Evolutionary conservation across 495 filamentous ascomycete genomes (phyloP).

Genomic region (Podospora pseudopauciseta): DNA sequence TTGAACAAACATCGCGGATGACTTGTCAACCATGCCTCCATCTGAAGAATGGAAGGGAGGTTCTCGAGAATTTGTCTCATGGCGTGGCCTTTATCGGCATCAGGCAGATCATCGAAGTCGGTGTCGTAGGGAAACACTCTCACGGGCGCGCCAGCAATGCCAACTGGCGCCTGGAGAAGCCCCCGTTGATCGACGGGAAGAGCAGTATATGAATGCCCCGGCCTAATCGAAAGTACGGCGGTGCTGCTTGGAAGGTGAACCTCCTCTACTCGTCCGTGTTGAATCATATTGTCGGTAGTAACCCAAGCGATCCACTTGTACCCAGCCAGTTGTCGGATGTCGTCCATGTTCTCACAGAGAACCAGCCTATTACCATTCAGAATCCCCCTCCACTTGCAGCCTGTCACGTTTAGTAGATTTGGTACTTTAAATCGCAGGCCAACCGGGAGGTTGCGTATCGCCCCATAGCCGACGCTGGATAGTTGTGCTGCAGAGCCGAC

Average conservation of each 20-base stretch:
- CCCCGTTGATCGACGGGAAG: background rate
- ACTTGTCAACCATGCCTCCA: constrained; percentile 56
- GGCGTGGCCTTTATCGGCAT: constrained; percentile 46
- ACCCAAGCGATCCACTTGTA: background rate
- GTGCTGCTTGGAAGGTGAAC: background rate
- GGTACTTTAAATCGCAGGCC: constrained; percentile 26
- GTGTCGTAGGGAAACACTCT: constrained; percentile 22
- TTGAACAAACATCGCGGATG: constrained; percentile 45
- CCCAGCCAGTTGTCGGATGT: background rate
- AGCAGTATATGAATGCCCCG: background rate
- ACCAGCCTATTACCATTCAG: background rate
- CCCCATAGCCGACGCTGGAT: background rate
- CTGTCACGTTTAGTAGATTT: constrained; percentile 2
- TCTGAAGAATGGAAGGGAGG: constrained; percentile 62
- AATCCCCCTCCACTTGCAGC: background rate
- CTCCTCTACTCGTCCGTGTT: constrained; percentile 15
- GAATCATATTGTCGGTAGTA: constrained; percentile 16
- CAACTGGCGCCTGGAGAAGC: background rate
- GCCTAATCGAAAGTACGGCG: constrained; percentile 1
- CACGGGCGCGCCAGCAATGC: background rate
- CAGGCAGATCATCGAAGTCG: constrained; percentile 34
- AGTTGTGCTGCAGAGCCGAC: too few species aligned
- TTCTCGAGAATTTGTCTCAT: constrained; percentile 62
- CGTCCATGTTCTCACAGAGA: background rate
- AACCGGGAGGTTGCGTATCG: constrained; percentile 26